Percentiles rank a stretch among this genome's conserved stretches.
Conservation (phyloP, 2,329 filamentous ascomycete genomes). For the Alternaria gaisen region DNA sequence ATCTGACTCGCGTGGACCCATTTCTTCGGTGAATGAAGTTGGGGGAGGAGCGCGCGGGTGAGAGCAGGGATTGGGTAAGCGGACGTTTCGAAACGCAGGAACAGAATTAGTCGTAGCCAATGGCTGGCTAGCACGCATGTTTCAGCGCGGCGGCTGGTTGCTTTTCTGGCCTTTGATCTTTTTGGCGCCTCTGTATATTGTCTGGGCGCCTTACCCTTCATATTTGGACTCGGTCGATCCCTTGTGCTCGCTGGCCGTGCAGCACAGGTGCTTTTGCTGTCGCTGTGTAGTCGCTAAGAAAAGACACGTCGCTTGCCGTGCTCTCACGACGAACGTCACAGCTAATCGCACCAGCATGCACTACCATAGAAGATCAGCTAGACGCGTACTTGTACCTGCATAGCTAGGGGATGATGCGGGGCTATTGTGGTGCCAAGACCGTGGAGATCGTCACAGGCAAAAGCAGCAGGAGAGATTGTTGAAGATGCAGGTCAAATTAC, state of each 20-base stretch:
- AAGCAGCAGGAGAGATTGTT: constrained; percentile 8
- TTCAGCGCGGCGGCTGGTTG: constrained; percentile 25
- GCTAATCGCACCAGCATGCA: not conserved
- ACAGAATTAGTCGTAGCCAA: constrained; percentile 25
- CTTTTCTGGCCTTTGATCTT: constrained; percentile 15
- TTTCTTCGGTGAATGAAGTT: constrained; percentile 8
- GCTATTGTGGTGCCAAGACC: not conserved
- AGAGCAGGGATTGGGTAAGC: constrained; percentile 21
- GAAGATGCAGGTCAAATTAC: constrained; percentile 1
- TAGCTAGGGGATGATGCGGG: not conserved
- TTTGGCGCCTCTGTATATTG: constrained; percentile 7
- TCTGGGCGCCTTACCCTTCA: constrained; percentile 11
- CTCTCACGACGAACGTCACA: not conserved
- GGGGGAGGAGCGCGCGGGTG: constrained; percentile 30
- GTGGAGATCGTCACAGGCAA: constrained; percentile 10
- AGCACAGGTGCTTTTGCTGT: not conserved
- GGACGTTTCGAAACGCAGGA: constrained; percentile 37
- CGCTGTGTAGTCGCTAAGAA: constrained; percentile 8
- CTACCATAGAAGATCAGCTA: not conserved
- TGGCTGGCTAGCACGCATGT: constrained; percentile 21
- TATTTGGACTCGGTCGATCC: constrained; percentile 4
- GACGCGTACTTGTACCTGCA: constrained; percentile 6
- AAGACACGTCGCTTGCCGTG: constrained; percentile 3
- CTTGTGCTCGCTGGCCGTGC: not conserved
- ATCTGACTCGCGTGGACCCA: constrained; percentile 12